These are phyloP conservation scores for Aspergillus candidus DNA, from an alignment of 2,329 filamentous ascomycete species.

Conservation along the genomic window DNA sequence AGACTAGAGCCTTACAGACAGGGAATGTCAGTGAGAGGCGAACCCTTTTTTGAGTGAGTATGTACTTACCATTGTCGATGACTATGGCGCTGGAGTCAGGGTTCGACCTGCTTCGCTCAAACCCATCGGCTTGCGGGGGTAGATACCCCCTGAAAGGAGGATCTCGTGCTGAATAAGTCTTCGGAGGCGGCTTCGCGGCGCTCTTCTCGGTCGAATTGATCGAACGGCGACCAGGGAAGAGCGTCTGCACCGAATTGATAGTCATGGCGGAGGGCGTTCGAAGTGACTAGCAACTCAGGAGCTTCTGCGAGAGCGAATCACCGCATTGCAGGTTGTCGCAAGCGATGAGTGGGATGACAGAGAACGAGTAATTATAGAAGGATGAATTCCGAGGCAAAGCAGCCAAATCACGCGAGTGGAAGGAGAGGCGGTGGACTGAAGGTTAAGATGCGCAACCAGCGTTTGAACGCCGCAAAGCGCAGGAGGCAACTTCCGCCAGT, in stretches of 20 bases:
- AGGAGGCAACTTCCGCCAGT: too few species aligned
- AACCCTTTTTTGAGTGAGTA: neutral
- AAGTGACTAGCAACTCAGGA: constrained; percentile 13
- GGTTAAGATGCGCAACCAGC: too few species aligned
- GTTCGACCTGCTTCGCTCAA: constrained; percentile 58
- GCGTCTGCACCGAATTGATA: constrained; percentile 35
- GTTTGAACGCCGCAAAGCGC: too few species aligned
- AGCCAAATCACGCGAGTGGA: constrained; percentile 3
- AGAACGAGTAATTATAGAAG: neutral
- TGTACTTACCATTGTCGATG: constrained; percentile 80
- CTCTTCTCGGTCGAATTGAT: constrained; percentile 41
- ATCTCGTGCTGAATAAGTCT: constrained; percentile 50
- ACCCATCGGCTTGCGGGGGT: constrained; percentile 60
- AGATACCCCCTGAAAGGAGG: constrained; percentile 57
- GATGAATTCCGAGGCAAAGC: neutral
- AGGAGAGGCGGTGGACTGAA: neutral
- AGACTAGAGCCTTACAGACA: constrained; percentile 67
- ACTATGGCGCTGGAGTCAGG: constrained; percentile 70
- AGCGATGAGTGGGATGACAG: neutral
- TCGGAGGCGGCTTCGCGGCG: constrained; percentile 50
- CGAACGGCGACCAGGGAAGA: constrained; percentile 34
- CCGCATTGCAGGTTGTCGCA: constrained; percentile 16
- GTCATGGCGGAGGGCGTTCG: constrained; percentile 34
- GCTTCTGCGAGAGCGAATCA: constrained; percentile 13
- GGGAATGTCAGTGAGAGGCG: neutral